A percentile compares a stretch with the other conserved stretches of the same genome.
phyloP scores from a whole-genome alignment of 805 yeast genomes.

The Lipomyces mesembrius region DNA sequence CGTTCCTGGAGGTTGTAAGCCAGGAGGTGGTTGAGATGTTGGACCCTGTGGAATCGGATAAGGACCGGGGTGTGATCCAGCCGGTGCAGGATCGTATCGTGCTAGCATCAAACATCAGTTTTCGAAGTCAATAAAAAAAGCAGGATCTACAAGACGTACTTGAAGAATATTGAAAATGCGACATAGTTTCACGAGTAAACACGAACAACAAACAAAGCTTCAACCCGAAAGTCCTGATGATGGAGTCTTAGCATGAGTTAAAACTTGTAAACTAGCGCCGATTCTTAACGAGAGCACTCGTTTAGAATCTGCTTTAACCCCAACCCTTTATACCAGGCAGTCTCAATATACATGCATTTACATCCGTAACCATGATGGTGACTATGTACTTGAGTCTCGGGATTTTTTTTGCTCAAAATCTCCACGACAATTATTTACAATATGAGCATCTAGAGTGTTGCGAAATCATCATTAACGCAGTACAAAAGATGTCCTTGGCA shows the following conservation, averaged over 20 bases:
- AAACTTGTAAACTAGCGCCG: neutral
- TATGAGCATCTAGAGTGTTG: neutral
- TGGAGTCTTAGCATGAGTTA: neutral
- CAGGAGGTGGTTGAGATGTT: slow-evolving; percentile 6
- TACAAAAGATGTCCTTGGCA: neutral
- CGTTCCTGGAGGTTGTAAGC: slow-evolving; percentile 16
- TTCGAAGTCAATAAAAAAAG: neutral
- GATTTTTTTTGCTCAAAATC: neutral
- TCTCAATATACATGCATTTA: neutral
- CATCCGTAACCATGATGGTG: neutral
- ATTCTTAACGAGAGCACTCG: neutral
- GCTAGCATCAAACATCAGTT: slow-evolving; percentile 1
- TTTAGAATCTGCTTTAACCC: neutral
- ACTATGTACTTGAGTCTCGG: neutral
- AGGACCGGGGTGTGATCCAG: neutral
- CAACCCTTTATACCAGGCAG: neutral
- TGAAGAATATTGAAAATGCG: neutral
- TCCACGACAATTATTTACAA: too few relatives aligned
- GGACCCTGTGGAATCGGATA: slow-evolving; percentile 8
- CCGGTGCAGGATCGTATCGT: slow-evolving; percentile 8
- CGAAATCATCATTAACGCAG: neutral
- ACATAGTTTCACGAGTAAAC: slow-evolving; percentile 4
- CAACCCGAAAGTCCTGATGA: neutral
- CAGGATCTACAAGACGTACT: neutral
- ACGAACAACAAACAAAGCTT: neutral